Percentiles rank a stretch among this genome's conserved stretches.
These are phyloP conservation scores for Physaria fendleri DNA, from an alignment of 345 rosid species.

Conservation along the genomic window DNA sequence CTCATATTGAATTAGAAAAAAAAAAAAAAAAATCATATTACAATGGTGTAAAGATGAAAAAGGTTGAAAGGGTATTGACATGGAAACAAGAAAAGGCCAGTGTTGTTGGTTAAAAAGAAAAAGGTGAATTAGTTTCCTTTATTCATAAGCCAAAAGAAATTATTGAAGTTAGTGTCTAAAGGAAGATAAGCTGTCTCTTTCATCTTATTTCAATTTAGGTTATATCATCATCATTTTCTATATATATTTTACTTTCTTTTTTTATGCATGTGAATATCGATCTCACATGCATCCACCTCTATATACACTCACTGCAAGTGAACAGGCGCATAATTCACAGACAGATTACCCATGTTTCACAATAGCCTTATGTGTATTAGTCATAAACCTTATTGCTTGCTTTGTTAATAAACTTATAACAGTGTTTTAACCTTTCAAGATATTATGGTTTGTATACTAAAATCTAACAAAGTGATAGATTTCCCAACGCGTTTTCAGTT, in stretches of 20 bases:
- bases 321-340: too few relatives aligned
- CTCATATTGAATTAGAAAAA: background rate
- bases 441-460: too few relatives aligned
- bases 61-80: conserved; percentile 25
- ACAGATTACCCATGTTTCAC: too few relatives aligned
- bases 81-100: conserved; percentile 28
- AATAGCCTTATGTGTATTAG: too few relatives aligned
- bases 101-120: conserved; percentile 30
- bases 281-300: conserved; percentile 26
- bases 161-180: conserved; percentile 27
- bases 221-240: conserved; percentile 16
- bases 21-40: too few relatives aligned
- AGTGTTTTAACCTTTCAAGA: too few relatives aligned
- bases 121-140: conserved; percentile 31
- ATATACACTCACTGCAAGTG: conserved; percentile 1
- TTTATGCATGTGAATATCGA: conserved; percentile 29
- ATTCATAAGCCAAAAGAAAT: conserved; percentile 28
- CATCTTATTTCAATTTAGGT: conserved; percentile 12
- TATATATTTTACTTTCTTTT: conserved; percentile 6
- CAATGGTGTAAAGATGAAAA: conserved; percentile 15
- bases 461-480: too few relatives aligned
- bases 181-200: conserved; percentile 25
- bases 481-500: too few relatives aligned
- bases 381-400: too few relatives aligned
- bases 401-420: too few relatives aligned